Conservation (phyloP, 2,329 filamentous ascomycete genomes). For the Camillea tinctor region DNA sequence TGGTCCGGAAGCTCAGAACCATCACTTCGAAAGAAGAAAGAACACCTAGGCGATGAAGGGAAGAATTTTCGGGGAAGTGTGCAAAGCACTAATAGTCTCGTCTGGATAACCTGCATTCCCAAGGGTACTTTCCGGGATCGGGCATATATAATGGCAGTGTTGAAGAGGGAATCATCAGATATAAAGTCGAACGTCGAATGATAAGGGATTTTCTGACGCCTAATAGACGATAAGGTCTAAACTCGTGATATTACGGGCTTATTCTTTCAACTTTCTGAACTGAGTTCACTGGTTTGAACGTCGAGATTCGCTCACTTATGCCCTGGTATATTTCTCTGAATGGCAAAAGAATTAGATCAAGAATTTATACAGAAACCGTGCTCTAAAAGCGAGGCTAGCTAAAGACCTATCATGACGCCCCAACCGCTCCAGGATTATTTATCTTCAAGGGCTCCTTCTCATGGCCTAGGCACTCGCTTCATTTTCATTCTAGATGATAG, state of each 20-base stretch:
- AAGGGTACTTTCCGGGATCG: slow-evolving; percentile 37
- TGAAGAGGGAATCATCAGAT: slow-evolving; percentile 38
- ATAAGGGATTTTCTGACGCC: slow-evolving; percentile 36
- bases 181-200: slow-evolving; percentile 44
- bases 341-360: slow-evolving; percentile 21
- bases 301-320: slow-evolving; percentile 52
- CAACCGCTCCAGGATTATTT: too few relatives aligned
- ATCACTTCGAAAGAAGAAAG: slow-evolving; percentile 31
- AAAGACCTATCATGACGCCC: too few relatives aligned
- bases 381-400: slow-evolving; percentile 22
- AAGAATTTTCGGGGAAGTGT: slow-evolving; percentile 31
- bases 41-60: slow-evolving; percentile 31
- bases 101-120: slow-evolving; percentile 41
- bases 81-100: slow-evolving; percentile 37
- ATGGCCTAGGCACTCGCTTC: too few relatives aligned
- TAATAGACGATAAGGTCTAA: slow-evolving; percentile 25
- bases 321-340: slow-evolving; percentile 57
- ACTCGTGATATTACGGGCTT: slow-evolving; percentile 44
- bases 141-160: slow-evolving; percentile 33
- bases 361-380: slow-evolving; percentile 30
- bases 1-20: slow-evolving; percentile 17
- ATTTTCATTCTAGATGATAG: too few relatives aligned
- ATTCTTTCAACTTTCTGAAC: slow-evolving; percentile 64
- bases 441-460: too few relatives aligned
- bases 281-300: slow-evolving; percentile 53